Evolutionary conservation across 1,284 basidiomycete genomes (phyloP).

Genomic region (Leccinum cinnamomeum): DNA sequence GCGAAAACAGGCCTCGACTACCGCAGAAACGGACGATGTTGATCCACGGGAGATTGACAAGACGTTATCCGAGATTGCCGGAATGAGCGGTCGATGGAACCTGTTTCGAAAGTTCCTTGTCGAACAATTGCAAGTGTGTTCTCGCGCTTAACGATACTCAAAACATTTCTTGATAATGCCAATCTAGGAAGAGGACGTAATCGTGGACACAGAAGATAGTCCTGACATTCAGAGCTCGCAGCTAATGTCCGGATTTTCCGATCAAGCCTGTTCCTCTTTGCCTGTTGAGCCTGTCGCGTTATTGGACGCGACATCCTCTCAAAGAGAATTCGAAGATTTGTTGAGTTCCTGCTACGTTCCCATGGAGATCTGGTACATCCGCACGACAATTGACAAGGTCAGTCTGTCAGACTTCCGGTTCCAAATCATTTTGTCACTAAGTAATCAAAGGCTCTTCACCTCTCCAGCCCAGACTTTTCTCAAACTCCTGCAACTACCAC

Average conservation of each 20-base stretch:
- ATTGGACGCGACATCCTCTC: slow-evolving; percentile 54
- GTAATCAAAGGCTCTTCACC: slow-evolving; percentile 59
- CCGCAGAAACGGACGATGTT: slow-evolving; percentile 60
- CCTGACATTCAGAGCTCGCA: slow-evolving; percentile 2
- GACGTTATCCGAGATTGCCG: slow-evolving; percentile 81
- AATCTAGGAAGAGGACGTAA: slow-evolving; percentile 25
- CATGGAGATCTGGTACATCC: slow-evolving; percentile 90
- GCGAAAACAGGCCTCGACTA: slow-evolving; percentile 41
- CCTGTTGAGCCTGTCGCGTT: slow-evolving; percentile 19
- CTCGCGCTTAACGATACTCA: neutral
- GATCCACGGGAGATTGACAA: slow-evolving; percentile 92
- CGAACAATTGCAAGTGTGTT: slow-evolving; percentile 61
- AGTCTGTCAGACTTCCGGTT: slow-evolving; percentile 6
- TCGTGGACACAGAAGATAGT: slow-evolving; percentile 3
- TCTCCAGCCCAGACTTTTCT: slow-evolving; percentile 66
- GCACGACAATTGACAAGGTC: slow-evolving; percentile 88
- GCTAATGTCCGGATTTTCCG: neutral
- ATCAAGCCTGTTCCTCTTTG: neutral
- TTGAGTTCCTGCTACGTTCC: slow-evolving; percentile 81
- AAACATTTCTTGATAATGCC: slow-evolving; percentile 3
- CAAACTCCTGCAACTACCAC: slow-evolving; percentile 64
- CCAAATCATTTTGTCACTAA: slow-evolving; percentile 6
- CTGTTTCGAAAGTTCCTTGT: slow-evolving; percentile 87
- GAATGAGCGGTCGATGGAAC: slow-evolving; percentile 90
- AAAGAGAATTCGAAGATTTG: slow-evolving; percentile 65